phyloP scores from a whole-genome alignment of 2,329 filamentous ascomycete genomes.

The Colletotrichum somersetense region DNA sequence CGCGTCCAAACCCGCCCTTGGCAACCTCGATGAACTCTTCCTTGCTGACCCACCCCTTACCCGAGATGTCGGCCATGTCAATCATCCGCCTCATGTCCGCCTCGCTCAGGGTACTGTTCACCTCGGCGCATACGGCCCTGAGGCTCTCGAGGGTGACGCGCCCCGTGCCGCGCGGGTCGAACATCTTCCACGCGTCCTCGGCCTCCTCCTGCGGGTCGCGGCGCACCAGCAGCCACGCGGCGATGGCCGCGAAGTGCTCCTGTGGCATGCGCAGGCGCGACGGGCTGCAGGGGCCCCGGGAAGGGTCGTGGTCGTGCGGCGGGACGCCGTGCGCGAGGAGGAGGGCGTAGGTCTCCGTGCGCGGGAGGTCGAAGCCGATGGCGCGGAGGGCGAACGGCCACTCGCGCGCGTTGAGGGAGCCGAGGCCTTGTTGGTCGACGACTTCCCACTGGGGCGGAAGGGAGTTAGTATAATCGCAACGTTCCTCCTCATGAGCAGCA shows the following conservation, averaged over 20 bases:
- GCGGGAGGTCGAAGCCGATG: constrained; percentile 91
- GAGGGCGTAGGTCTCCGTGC: constrained; percentile 84
- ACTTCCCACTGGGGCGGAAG: constrained; percentile 78
- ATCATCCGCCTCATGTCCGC: constrained; percentile 96
- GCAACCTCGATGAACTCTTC: constrained; percentile 76
- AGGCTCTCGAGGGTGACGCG: constrained; percentile 91
- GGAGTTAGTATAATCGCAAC: neutral
- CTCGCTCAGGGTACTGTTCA: constrained; percentile 87
- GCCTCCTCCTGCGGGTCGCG: constrained; percentile 94
- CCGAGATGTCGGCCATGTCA: constrained; percentile 96
- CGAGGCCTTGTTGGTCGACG: constrained; percentile 97
- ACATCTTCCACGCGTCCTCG: constrained; percentile 89
- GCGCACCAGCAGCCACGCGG: constrained; percentile 82
- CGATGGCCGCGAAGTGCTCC: constrained; percentile 79
- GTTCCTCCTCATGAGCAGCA: neutral
- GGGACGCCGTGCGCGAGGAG: constrained; percentile 85
- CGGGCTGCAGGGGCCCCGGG: constrained; percentile 65
- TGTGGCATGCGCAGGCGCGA: constrained; percentile 80
- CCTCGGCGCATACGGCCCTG: constrained; percentile 85
- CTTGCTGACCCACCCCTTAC: constrained; percentile 81
- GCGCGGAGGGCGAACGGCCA: constrained; percentile 97
- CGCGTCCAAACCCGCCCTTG: constrained; percentile 36
- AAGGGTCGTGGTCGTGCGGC: constrained; percentile 66
- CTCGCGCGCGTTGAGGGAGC: constrained; percentile 96
- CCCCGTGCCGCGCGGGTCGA: constrained; percentile 93